Conservation (phyloP, 1,139 yeast species). For the Sporopachydermia cereana region DNA sequence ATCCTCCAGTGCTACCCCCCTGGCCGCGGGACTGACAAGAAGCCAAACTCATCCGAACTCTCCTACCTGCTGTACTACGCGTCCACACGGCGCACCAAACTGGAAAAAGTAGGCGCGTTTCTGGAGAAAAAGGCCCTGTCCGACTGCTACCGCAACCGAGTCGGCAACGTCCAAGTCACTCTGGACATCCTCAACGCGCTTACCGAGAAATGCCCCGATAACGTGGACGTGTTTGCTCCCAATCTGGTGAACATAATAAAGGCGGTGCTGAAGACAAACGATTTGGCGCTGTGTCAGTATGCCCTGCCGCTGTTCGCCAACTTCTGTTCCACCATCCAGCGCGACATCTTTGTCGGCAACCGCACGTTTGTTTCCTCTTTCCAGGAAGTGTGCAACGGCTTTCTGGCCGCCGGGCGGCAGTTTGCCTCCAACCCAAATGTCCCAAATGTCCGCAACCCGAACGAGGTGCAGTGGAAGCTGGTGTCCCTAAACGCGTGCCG, state of each 20-base stretch:
- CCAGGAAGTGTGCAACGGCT: slow-evolving; percentile 28
- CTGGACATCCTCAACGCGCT: slow-evolving; percentile 57
- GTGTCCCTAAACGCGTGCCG: slow-evolving; percentile 35
- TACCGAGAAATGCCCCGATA: slow-evolving; percentile 67
- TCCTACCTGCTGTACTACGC: slow-evolving; percentile 84
- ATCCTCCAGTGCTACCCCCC: slow-evolving; percentile 90
- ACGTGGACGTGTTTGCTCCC: slow-evolving; percentile 70
- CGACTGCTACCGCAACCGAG: slow-evolving; percentile 50
- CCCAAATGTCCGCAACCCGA: slow-evolving; percentile 22
- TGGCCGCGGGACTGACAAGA: slow-evolving; percentile 73
- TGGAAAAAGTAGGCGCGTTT: slow-evolving; percentile 73
- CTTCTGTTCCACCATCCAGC: slow-evolving; percentile 56
- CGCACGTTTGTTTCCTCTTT: slow-evolving; percentile 43
- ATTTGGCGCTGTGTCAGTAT: slow-evolving; percentile 43
- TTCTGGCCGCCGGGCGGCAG: slow-evolving; percentile 25
- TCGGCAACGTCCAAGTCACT: slow-evolving; percentile 80
- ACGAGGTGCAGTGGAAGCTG: slow-evolving; percentile 37
- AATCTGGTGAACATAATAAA: slow-evolving; percentile 28
- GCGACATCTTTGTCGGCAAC: slow-evolving; percentile 64
- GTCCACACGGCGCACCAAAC: slow-evolving; percentile 77
- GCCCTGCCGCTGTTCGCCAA: slow-evolving; percentile 40
- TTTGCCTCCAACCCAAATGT: not conserved
- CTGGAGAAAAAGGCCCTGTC: slow-evolving; percentile 49
- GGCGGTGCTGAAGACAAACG: slow-evolving; percentile 36
- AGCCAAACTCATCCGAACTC: slow-evolving; percentile 85